Evolutionary conservation across 805 yeast genomes (phyloP).

Genomic region (Candida ulmi): DNA sequence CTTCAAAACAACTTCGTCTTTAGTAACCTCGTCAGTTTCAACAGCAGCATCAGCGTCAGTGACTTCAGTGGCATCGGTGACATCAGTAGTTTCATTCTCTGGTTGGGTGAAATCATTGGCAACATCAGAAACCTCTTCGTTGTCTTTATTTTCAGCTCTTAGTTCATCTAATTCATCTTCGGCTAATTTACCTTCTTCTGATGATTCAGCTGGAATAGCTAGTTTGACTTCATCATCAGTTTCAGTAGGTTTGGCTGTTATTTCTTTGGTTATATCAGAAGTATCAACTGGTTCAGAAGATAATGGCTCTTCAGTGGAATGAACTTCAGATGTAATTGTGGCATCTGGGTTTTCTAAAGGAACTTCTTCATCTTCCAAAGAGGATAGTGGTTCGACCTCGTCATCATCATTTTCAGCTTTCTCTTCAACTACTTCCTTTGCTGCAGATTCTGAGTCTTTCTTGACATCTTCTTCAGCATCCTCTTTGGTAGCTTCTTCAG

Average conservation of each 20-base stretch:
- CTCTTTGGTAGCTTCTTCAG: too few species aligned
- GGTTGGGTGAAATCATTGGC: too few species aligned
- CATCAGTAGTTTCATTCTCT: too few species aligned
- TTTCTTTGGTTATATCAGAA: not conserved
- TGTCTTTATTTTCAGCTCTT: not conserved
- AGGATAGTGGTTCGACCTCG: not conserved
- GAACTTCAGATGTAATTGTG: not conserved
- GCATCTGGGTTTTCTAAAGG: conserved; percentile 1
- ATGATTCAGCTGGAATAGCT: not conserved
- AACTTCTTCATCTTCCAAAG: not conserved
- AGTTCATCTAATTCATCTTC: conserved; percentile 1
- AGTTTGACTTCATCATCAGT: not conserved
- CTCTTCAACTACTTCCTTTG: not conserved
- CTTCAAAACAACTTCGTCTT: conserved; percentile 2
- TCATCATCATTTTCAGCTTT: conserved; percentile 10
- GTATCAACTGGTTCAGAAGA: not conserved
- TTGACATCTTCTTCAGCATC: too few species aligned
- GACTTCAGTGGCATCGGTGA: conserved; percentile 1
- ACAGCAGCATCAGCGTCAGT: not conserved
- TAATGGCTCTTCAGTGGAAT: not conserved
- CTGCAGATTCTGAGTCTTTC: too few species aligned
- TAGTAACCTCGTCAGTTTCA: not conserved
- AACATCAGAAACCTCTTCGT: too few species aligned
- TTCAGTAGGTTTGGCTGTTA: not conserved
- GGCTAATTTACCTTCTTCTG: conserved; percentile 1